Evolutionary conservation across 2,329 filamentous ascomycete species (phyloP).

Genomic region (Cordyceps javanica): DNA sequence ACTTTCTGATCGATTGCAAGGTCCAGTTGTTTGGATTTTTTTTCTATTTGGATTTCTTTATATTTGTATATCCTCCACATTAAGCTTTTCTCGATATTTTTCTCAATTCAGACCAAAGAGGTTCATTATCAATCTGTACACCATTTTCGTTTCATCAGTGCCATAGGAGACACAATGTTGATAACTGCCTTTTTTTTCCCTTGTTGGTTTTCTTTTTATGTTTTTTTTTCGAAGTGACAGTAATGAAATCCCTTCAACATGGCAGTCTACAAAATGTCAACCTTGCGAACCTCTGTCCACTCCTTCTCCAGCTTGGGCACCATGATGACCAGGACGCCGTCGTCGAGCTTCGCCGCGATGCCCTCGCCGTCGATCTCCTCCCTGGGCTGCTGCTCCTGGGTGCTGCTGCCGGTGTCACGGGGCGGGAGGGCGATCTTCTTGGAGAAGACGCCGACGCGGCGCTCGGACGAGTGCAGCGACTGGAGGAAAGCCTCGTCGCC

Average conservation of each 20-base stretch:
- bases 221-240: not conserved
- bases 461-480: conserved; percentile 57
- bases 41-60: not conserved
- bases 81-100: not conserved
- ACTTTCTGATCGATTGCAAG: not conserved
- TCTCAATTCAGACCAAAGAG: too few species aligned
- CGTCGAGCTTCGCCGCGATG: conserved; percentile 71
- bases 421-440: conserved; percentile 58
- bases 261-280: conserved; percentile 44
- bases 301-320: conserved; percentile 66
- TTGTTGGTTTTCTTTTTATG: not conserved
- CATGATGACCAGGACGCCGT: conserved; percentile 70
- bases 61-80: conserved; percentile 1
- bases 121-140: not conserved
- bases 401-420: conserved; percentile 27
- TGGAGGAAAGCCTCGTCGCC: conserved; percentile 64
- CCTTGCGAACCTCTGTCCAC: conserved; percentile 56
- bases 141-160: not conserved
- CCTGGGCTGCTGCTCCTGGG: conserved; percentile 28
- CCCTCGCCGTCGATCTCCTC: conserved; percentile 55
- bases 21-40: not conserved
- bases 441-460: conserved; percentile 69
- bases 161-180: not conserved
- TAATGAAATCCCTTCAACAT: not conserved
- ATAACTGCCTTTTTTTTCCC: not conserved